These are phyloP conservation scores for Linderniella brevidens DNA, from an alignment of 257 asterid genomes.

Conservation along the genomic window DNA sequence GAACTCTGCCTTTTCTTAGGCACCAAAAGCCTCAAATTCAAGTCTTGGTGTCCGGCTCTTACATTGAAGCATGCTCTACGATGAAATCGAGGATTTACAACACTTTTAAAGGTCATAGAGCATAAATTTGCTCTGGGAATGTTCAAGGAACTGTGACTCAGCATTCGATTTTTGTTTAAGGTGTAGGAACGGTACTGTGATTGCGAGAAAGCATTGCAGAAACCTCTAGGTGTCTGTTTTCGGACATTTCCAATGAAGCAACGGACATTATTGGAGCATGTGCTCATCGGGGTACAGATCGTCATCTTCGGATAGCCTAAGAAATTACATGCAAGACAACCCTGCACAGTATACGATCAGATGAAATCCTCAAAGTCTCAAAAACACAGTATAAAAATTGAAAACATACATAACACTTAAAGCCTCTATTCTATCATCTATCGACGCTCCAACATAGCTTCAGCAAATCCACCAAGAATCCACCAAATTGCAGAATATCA, in stretches of 20 bases:
- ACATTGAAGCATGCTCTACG: constrained; percentile 17
- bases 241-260: constrained; percentile 19
- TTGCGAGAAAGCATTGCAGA: constrained; percentile 20
- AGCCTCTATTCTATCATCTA: no score
- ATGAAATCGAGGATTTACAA: constrained; percentile 13
- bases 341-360: constrained; percentile 8
- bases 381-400: no score
- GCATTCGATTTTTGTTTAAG: constrained; percentile 15
- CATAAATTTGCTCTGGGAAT: constrained; percentile 17
- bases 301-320: constrained; percentile 24
- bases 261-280: constrained; percentile 26
- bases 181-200: constrained; percentile 20
- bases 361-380: no score
- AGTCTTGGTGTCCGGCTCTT: constrained; percentile 20
- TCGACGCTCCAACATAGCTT: no score
- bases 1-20: constrained; percentile 23
- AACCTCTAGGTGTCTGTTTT: constrained; percentile 27
- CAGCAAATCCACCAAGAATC: no score
- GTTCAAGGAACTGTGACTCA: constrained; percentile 13
- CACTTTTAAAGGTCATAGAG: constrained; percentile 26
- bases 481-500: no score
- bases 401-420: no score
- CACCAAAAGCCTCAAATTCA: constrained; percentile 27
- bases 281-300: constrained; percentile 23
- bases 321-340: constrained; percentile 6